Percentiles rank a stretch among this genome's conserved stretches.
Conservation (phyloP, 2,329 filamentous ascomycete species). For the Macroventuria anomochaeta region DNA sequence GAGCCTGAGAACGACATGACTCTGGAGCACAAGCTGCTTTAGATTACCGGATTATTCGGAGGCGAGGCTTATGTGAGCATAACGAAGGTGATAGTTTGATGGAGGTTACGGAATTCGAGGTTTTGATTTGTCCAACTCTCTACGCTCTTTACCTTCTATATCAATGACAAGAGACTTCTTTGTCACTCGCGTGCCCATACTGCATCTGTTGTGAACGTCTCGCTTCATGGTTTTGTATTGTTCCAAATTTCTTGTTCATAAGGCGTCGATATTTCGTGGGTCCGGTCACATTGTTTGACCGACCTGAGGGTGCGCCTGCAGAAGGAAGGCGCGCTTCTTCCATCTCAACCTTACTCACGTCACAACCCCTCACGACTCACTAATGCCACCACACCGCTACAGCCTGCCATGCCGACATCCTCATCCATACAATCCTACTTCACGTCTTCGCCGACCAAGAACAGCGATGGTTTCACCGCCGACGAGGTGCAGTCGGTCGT, state of each 20-base stretch:
- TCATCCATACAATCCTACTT: slow-evolving; percentile 55
- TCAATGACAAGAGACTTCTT: slow-evolving; percentile 9
- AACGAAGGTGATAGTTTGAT: not conserved
- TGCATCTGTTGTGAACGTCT: not conserved
- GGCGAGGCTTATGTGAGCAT: not conserved
- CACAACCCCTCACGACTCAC: not conserved
- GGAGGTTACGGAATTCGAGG: not conserved
- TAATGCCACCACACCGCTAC: not conserved
- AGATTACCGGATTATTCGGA: slow-evolving; percentile 3
- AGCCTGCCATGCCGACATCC: slow-evolving; percentile 43
- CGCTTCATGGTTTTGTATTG: not conserved
- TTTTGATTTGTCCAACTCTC: slow-evolving; percentile 32
- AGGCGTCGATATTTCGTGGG: not conserved
- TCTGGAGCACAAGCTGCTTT: slow-evolving; percentile 95
- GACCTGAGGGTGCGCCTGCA: not conserved
- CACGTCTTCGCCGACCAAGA: slow-evolving; percentile 32
- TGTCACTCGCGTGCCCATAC: not conserved
- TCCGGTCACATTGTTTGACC: not conserved
- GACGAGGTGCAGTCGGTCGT: slow-evolving; percentile 53
- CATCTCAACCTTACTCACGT: slow-evolving; percentile 3
- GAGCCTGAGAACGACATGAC: slow-evolving; percentile 99
- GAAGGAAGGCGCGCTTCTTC: slow-evolving; percentile 17
- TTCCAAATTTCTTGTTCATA: not conserved
- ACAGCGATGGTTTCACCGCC: slow-evolving; percentile 62
- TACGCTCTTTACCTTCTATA: slow-evolving; percentile 32